A percentile compares a stretch with the other conserved stretches of the same genome.
Evolutionary conservation across 1,284 basidiomycete species (phyloP).

Genomic region (Wolfiporia cocos): DNA sequence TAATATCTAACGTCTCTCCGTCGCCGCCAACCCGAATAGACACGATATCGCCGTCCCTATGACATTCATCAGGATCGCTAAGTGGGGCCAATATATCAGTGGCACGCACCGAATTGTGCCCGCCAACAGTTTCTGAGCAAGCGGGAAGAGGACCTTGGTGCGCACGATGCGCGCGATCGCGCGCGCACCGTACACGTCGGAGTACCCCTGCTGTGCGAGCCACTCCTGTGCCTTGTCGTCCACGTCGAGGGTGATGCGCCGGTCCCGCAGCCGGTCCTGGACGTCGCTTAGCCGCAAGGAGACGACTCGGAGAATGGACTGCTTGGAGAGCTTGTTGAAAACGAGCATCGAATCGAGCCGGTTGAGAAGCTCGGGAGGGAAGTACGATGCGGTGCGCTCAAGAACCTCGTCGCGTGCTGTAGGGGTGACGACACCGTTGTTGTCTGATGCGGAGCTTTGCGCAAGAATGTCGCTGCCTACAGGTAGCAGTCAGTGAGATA

Average conservation of each 20-base stretch:
- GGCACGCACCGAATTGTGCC: constrained; percentile 65
- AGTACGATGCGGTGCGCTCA: constrained; percentile 68
- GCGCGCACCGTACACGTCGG: constrained; percentile 82
- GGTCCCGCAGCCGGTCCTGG: constrained; percentile 53
- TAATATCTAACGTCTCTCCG: constrained; percentile 40
- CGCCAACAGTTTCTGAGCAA: constrained; percentile 69
- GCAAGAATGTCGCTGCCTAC: constrained; percentile 69
- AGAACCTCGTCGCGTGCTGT: constrained; percentile 69
- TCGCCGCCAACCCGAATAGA: constrained; percentile 43
- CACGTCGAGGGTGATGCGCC: constrained; percentile 72
- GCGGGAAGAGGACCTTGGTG: constrained; percentile 71
- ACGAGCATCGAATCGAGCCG: constrained; percentile 84
- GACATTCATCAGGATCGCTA: constrained; percentile 5
- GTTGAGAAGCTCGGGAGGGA: constrained; percentile 89
- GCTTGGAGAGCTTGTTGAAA: constrained; percentile 82
- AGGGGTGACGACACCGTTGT: constrained; percentile 61
- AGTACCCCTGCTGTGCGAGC: constrained; percentile 81
- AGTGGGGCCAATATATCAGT: too few species aligned
- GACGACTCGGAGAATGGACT: constrained; percentile 75
- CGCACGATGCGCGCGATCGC: constrained; percentile 79
- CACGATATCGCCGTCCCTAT: constrained; percentile 59
- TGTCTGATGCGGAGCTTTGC: constrained; percentile 56
- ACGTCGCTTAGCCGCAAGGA: constrained; percentile 73
- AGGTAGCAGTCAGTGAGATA: constrained; percentile 1
- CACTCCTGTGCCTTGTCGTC: constrained; percentile 60